These are phyloP conservation scores for Sanguinoderma infundibulare DNA, from an alignment of 1,284 basidiomycete species.

Conservation along the genomic window DNA sequence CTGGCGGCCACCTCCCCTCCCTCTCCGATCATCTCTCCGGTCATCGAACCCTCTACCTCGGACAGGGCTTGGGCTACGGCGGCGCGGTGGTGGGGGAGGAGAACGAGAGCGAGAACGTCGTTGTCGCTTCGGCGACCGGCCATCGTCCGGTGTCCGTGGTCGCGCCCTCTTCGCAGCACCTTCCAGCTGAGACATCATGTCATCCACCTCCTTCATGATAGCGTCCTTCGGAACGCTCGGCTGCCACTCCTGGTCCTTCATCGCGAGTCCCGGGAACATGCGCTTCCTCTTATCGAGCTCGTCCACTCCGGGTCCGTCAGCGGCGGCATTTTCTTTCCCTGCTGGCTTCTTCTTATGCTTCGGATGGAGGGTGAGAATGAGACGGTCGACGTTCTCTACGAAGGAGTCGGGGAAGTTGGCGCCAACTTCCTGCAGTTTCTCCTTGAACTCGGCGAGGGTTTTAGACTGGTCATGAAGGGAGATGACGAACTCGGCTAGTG, in stretches of 20 bases:
- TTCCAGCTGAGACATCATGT: slow-evolving; percentile 83
- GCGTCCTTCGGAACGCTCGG: slow-evolving; percentile 54
- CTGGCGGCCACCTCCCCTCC: slow-evolving; percentile 42
- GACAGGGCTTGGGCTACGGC: slow-evolving; percentile 59
- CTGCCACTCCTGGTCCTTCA: slow-evolving; percentile 77
- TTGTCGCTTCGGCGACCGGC: slow-evolving; percentile 57
- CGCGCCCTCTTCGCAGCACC: slow-evolving; percentile 64
- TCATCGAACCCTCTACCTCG: slow-evolving; percentile 52
- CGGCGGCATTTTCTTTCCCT: slow-evolving; percentile 42
- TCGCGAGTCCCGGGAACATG: slow-evolving; percentile 90
- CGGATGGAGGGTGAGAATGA: slow-evolving; percentile 94
- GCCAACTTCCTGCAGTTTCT: slow-evolving; percentile 79
- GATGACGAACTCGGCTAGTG: slow-evolving; percentile 95
- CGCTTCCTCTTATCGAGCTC: slow-evolving; percentile 82
- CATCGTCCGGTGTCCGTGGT: slow-evolving; percentile 51
- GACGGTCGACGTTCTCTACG: slow-evolving; percentile 90
- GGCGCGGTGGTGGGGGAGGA: slow-evolving; percentile 44
- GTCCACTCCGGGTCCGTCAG: slow-evolving; percentile 41
- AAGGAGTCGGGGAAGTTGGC: slow-evolving; percentile 92
- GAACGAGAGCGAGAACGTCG: slow-evolving; percentile 53
- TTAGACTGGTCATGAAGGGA: slow-evolving; percentile 87
- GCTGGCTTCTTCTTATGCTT: slow-evolving; percentile 86
- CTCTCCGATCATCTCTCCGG: slow-evolving; percentile 49
- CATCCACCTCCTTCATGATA: slow-evolving; percentile 82
- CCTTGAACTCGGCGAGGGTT: slow-evolving; percentile 80